Evolutionary conservation across 768 basidiomycete species (phyloP), one percentile per base, ranked within the genome.

Genomic region (Daedaleopsis nitida): DNA sequence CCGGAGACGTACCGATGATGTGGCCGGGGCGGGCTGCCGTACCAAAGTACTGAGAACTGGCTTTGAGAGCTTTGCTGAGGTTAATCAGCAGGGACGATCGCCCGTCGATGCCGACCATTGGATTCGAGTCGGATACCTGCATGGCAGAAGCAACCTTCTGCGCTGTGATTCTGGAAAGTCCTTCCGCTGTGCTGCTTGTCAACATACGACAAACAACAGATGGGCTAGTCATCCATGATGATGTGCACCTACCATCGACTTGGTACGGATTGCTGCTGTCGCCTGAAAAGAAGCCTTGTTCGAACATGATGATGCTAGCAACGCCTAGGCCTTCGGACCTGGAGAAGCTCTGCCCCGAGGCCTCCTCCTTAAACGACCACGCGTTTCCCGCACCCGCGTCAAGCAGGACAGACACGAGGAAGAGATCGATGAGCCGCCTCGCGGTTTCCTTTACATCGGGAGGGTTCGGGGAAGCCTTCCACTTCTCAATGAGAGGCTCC

Each of bases 271-370:
- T 84, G 0, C 73, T 70, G 5, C 68, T 68, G 58, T 83, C 78
- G 27, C 86, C 81, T 14, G 91, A 94, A 76, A 98, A 98, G 50
- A 94, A 73, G 0, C 96, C 96, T 4, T 77, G 73, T 55, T 81
- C 73, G 63, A 97, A 98, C 94, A 98, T 97, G 70, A 91, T 86
- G 45, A 94, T 76, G 68, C 91, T 94, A 0, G 94, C 96, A 6
- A 98, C 88, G 0, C 88, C 96, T 7, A 99, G 76, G 0, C 96
- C 96, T 70, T 87, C 92, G 6, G 83, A 95, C 67, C 89, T 81
- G 54, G 77, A 70, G 72, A 86, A 94, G 0, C 73, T 77, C 58
- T 78, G 68, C 0, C 82, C 83, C 0, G 83, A 81, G 0, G 71
- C 75, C 6, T 80, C 72, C 59, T 96, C 94, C 8, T 75, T 79